Conservation (phyloP, 192 early-diverging fungal genomes). For the Oehlia diaphana region DNA sequence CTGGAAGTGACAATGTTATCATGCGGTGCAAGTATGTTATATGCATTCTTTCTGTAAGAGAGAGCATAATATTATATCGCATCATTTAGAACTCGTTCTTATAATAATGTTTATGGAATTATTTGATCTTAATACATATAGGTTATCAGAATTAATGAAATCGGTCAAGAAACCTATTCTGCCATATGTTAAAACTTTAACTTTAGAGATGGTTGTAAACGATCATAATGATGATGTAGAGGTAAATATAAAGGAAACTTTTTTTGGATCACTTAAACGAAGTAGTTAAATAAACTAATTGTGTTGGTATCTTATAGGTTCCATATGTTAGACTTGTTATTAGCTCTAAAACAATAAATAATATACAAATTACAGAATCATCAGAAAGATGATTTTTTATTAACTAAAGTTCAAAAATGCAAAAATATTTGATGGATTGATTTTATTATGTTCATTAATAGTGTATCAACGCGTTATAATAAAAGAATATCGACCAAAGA, state of each 20-base stretch:
- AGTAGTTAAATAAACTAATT: not conserved
- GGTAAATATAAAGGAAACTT: constrained; percentile 42
- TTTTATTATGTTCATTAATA: too few species aligned
- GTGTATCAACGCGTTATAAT: too few species aligned
- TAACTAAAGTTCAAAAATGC: too few species aligned
- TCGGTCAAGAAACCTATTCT: constrained; percentile 86
- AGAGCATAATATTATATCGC: constrained; percentile 71
- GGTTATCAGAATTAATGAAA: constrained; percentile 72
- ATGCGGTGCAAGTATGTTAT: constrained; percentile 62
- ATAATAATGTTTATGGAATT: not conserved
- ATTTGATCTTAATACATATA: constrained; percentile 30
- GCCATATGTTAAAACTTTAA: constrained; percentile 78
- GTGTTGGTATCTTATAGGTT: constrained; percentile 32
- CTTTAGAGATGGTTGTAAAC: constrained; percentile 87
- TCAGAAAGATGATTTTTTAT: too few species aligned
- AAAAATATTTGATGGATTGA: too few species aligned
- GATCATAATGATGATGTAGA: constrained; percentile 86
- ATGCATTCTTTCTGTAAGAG: constrained; percentile 41
- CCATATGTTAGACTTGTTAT: constrained; percentile 48
- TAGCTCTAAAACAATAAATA: constrained; percentile 2
- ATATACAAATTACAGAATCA: too few species aligned
- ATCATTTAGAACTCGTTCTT: not conserved
- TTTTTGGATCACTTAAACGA: not conserved
- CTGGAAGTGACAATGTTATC: constrained; percentile 93
- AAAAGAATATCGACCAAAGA: too few species aligned